These are phyloP conservation scores for Meripilus lineatus DNA, from an alignment of 1,284 basidiomycete genomes.

Conservation along the genomic window DNA sequence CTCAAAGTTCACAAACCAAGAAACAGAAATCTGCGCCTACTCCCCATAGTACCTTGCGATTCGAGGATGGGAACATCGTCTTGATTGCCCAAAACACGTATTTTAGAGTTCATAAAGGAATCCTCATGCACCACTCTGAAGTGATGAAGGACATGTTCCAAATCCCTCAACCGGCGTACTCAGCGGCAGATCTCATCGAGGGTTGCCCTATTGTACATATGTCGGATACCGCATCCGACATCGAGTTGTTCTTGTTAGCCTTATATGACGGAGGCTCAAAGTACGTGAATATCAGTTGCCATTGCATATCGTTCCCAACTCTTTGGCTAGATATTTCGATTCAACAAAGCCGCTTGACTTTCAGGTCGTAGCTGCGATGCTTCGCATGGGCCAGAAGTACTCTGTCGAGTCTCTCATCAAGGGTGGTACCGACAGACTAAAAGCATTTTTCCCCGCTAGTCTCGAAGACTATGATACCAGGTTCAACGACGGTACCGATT, in stretches of 20 bases:
- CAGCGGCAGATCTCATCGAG: too few species aligned
- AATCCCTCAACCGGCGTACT: background rate
- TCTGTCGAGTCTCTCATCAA: background rate
- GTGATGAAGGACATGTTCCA: background rate
- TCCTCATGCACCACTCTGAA: background rate
- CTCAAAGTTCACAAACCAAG: too few species aligned
- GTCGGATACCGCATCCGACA: too few species aligned
- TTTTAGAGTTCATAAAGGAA: background rate
- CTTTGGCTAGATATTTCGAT: too few species aligned
- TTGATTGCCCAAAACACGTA: background rate
- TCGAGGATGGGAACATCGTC: slow-evolving; percentile 1
- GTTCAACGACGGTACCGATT: too few species aligned
- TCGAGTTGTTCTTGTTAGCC: too few species aligned
- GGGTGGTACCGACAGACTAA: background rate
- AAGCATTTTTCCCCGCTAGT: background rate
- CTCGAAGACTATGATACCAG: too few species aligned
- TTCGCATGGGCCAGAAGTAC: background rate
- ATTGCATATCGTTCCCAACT: too few species aligned
- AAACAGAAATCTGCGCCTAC: too few species aligned
- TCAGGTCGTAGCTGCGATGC: background rate
- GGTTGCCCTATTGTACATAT: too few species aligned
- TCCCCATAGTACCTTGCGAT: background rate
- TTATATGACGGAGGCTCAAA: too few species aligned
- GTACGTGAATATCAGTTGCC: too few species aligned
- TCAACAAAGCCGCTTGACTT: background rate